Evolutionary conservation across 2,329 filamentous ascomycete genomes (phyloP).

Genomic region (Colletotrichum scovillei): DNA sequence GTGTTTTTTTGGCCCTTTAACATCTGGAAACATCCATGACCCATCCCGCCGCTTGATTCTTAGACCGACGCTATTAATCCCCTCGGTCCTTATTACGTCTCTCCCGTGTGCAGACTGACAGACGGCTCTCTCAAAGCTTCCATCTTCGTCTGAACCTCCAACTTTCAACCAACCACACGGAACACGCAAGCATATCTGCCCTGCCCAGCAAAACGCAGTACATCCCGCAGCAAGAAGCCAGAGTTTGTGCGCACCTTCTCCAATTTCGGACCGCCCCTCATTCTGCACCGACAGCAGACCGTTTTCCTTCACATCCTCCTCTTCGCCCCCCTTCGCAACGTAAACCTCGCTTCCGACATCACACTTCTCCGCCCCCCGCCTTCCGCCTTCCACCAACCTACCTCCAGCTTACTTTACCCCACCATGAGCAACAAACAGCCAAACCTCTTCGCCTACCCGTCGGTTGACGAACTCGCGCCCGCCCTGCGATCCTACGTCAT

Average conservation of each 20-base stretch:
- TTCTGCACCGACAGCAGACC: conserved; percentile 20
- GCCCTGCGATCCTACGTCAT: conserved; percentile 87
- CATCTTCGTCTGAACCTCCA: conserved; percentile 31
- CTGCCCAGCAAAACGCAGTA: not conserved
- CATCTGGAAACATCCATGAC: conserved; percentile 36
- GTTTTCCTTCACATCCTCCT: conserved; percentile 5
- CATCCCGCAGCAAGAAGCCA: conserved; percentile 18
- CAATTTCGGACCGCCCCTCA: conserved; percentile 23
- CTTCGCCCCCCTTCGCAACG: conserved; percentile 20
- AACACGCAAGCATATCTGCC: not conserved
- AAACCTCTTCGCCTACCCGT: conserved; percentile 84
- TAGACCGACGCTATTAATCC: conserved; percentile 11
- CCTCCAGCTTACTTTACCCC: conserved; percentile 20
- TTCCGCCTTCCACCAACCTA: conserved; percentile 12
- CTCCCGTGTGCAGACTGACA: conserved; percentile 7
- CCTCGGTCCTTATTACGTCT: conserved; percentile 26
- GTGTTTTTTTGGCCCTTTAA: not conserved
- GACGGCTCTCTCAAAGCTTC: conserved; percentile 9
- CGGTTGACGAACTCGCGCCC: conserved; percentile 75
- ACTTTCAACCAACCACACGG: not conserved
- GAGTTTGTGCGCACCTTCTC: conserved; percentile 10
- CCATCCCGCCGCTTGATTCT: conserved; percentile 26
- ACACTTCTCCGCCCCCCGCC: conserved; percentile 21
- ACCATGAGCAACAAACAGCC: conserved; percentile 67
- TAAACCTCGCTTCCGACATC: conserved; percentile 24